phyloP scores from a whole-genome alignment of 192 early-diverging fungal species.

The Backusella tarrabulga region DNA sequence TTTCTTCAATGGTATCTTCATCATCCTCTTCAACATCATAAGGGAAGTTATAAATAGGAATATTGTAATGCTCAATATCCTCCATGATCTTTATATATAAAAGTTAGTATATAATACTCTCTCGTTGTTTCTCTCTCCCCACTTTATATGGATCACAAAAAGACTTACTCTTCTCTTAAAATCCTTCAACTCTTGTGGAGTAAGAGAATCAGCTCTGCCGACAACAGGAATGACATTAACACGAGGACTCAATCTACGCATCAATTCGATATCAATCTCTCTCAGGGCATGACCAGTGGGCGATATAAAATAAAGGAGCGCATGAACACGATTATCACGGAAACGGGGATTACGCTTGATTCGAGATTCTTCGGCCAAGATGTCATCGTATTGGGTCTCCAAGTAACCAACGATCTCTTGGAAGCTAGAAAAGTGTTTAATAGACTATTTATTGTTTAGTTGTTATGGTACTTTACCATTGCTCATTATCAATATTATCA shows the following conservation, averaged over 20 bases:
- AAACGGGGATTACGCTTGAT: conserved; percentile 88
- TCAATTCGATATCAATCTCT: conserved; percentile 93
- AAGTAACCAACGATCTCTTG: conserved; percentile 91
- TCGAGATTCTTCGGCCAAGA: conserved; percentile 85
- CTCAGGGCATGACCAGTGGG: conserved; percentile 96
- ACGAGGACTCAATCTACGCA: conserved; percentile 86
- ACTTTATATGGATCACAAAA: not conserved
- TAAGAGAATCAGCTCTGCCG: conserved; percentile 90
- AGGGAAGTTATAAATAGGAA: conserved; percentile 98
- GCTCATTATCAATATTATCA: conserved; percentile 94
- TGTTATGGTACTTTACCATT: conserved; percentile 57
- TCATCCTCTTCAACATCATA: conserved; percentile 93
- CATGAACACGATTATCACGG: conserved; percentile 95
- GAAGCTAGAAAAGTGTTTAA: conserved; percentile 56
- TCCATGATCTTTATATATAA: conserved; percentile 74
- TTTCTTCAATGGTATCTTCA: conserved; percentile 98
- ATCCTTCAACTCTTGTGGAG: conserved; percentile 77
- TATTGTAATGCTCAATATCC: conserved; percentile 92
- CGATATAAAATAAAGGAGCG: conserved; percentile 95
- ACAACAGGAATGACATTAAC: conserved; percentile 97
- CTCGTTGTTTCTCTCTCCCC: not conserved
- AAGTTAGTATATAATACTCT: conserved; percentile 42
- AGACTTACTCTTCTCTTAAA: conserved; percentile 77
- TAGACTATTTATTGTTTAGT: not conserved
- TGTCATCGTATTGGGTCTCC: conserved; percentile 92